Percentiles rank a stretch among this genome's conserved stretches.
Evolutionary conservation across 495 filamentous ascomycete species (phyloP).

Genomic region (Penicillium macrosclerotiorum): DNA sequence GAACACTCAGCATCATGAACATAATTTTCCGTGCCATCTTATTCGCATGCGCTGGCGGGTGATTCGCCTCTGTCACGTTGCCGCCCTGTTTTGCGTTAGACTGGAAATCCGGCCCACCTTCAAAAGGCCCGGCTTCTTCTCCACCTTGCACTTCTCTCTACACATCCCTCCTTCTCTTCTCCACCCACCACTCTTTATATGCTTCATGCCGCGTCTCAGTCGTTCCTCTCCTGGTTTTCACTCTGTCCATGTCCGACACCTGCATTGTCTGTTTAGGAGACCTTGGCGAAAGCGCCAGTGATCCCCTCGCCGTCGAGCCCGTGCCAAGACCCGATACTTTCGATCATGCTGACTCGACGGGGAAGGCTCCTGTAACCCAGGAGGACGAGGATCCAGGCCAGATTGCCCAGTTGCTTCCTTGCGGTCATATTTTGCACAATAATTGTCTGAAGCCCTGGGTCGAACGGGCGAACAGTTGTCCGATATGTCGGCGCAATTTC

Average conservation of each 20-base stretch:
- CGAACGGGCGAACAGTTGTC: constrained; percentile 94
- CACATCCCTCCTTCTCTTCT: constrained; percentile 22
- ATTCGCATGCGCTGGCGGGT: constrained; percentile 14
- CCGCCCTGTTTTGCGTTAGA: constrained; percentile 44
- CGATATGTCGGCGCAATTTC: constrained; percentile 90
- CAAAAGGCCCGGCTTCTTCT: constrained; percentile 43
- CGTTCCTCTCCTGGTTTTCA: constrained; percentile 29
- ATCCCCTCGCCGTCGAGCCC: constrained; percentile 45
- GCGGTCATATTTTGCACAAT: constrained; percentile 87
- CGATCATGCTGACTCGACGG: constrained; percentile 26
- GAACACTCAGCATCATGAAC: neutral
- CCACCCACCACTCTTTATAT: constrained; percentile 10
- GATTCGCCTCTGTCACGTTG: constrained; percentile 45
- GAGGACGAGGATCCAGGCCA: constrained; percentile 46
- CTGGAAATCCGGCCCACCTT: constrained; percentile 40
- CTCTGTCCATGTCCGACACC: constrained; percentile 76
- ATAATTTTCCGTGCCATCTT: constrained; percentile 5
- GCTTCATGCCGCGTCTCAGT: constrained; percentile 48
- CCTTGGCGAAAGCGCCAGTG: constrained; percentile 63
- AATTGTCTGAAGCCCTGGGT: constrained; percentile 90
- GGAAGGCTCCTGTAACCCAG: constrained; percentile 31
- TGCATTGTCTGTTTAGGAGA: constrained; percentile 96
- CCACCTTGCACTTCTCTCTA: constrained; percentile 33
- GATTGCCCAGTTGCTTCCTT: constrained; percentile 67
- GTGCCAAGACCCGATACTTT: constrained; percentile 46